Evolutionary conservation across 495 filamentous ascomycete species (phyloP).

Genomic region (Talaromyces adpressus): DNA sequence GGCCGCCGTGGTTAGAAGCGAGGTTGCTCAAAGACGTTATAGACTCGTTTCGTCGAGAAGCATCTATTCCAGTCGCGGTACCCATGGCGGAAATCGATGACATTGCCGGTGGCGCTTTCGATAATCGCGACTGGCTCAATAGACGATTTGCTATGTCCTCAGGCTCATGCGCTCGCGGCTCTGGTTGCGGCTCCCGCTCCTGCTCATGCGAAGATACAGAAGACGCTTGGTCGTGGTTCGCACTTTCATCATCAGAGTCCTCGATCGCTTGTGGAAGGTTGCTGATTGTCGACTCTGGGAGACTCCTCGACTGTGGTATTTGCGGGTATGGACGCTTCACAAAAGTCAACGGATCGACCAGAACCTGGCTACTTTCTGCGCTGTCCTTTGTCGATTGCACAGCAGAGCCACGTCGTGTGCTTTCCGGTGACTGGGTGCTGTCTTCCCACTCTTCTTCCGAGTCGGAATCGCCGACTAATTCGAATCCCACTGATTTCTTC

Average conservation of each 20-base stretch:
- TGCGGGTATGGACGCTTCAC: conserved; percentile 42
- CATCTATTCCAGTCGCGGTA: conserved; percentile 25
- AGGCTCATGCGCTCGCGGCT: conserved; percentile 19
- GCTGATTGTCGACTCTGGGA: conserved; percentile 36
- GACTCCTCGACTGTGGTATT: conserved; percentile 35
- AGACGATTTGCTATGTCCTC: conserved; percentile 34
- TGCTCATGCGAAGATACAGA: conserved; percentile 10
- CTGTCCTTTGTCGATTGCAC: conserved; percentile 31
- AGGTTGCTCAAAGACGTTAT: conserved; percentile 33
- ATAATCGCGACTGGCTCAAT: conserved; percentile 32
- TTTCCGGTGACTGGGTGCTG: conserved; percentile 45
- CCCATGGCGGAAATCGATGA: conserved; percentile 42
- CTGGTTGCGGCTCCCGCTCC: not conserved
- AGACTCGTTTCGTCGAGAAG: conserved; percentile 29
- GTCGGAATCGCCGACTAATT: conserved; percentile 35
- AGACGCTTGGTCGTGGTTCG: conserved; percentile 12
- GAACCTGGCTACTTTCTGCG: conserved; percentile 29
- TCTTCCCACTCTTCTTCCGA: conserved; percentile 44
- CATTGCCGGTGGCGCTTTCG: conserved; percentile 43
- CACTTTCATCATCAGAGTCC: conserved; percentile 18
- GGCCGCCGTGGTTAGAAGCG: conserved; percentile 24
- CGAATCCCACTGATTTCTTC: conserved; percentile 45
- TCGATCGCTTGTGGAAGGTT: conserved; percentile 11
- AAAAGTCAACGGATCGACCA: conserved; percentile 41
- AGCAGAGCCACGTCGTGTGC: conserved; percentile 39